phyloP scores from a whole-genome alignment of 192 early-diverging fungal species.

The Linnemannia zychae region DNA sequence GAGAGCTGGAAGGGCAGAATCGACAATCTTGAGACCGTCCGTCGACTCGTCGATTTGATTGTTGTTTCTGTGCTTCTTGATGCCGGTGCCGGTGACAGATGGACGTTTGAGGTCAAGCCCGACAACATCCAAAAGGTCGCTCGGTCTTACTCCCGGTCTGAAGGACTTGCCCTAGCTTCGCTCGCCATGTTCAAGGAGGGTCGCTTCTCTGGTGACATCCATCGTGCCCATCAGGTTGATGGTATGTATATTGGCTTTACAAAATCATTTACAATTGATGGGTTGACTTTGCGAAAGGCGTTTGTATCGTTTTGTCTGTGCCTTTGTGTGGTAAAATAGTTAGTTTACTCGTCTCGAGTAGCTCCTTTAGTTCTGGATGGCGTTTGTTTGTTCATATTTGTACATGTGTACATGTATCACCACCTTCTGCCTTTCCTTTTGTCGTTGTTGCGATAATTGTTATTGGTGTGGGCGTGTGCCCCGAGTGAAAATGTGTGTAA shows the following conservation, averaged over 20 bases:
- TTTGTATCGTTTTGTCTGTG: neutral
- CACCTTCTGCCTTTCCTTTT: too few relatives aligned
- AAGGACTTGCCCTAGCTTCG: constrained; percentile 90
- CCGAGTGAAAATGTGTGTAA: neutral
- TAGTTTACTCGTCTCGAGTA: too few relatives aligned
- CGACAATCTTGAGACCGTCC: constrained; percentile 65
- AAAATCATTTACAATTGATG: neutral
- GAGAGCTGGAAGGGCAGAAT: constrained; percentile 60
- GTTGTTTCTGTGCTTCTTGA: constrained; percentile 93
- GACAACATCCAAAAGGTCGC: constrained; percentile 57
- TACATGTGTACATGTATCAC: too few relatives aligned
- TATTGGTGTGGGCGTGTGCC: neutral
- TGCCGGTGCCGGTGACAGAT: constrained; percentile 89
- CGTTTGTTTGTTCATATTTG: too few relatives aligned
- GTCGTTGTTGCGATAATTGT: neutral
- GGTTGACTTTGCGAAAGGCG: too few relatives aligned
- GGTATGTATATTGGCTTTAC: constrained; percentile 55
- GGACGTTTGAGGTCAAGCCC: constrained; percentile 76
- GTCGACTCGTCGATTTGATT: constrained; percentile 86
- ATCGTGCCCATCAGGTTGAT: constrained; percentile 78
- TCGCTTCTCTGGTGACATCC: constrained; percentile 74
- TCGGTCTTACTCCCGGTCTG: constrained; percentile 72
- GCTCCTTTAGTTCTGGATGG: too few relatives aligned
- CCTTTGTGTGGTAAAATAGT: too few relatives aligned
- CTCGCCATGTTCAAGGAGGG: constrained; percentile 88